Percentiles rank a stretch among this genome's conserved stretches.
Conservation (phyloP, 352 stramenopile genomes). For the Phytophthora pistaciae region DNA sequence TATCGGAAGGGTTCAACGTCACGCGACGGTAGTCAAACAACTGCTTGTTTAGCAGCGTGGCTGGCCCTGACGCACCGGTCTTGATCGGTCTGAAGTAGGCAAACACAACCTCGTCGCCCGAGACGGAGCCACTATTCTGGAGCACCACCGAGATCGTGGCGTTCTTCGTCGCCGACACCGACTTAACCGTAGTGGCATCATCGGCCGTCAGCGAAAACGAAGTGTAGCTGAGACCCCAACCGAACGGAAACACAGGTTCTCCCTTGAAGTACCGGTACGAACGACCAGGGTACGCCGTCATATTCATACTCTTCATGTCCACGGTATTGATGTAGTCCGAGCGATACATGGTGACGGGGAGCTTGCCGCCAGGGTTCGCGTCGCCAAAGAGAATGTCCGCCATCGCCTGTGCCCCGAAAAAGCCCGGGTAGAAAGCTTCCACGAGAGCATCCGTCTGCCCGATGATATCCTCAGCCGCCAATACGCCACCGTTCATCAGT, state of each 20-base stretch:
- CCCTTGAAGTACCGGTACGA: constrained; percentile 95
- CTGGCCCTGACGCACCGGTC: constrained; percentile 56
- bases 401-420: constrained; percentile 81
- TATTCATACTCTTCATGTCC: constrained; percentile 46
- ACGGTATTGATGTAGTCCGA: constrained; percentile 90
- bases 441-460: constrained; percentile 70
- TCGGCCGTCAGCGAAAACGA: constrained; percentile 53
- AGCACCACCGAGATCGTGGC: constrained; percentile 54
- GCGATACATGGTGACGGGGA: constrained; percentile 90
- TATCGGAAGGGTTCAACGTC: constrained; percentile 36
- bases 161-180: constrained; percentile 34
- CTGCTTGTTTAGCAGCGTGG: constrained; percentile 72
- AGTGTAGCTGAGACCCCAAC: constrained; percentile 91
- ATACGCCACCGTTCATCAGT: constrained; percentile 88
- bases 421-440: constrained; percentile 87
- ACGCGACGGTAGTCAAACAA: constrained; percentile 67
- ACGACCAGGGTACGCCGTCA: constrained; percentile 89
- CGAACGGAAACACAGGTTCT: constrained; percentile 90
- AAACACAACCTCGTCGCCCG: constrained; percentile 71
- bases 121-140: constrained; percentile 54
- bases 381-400: constrained; percentile 88
- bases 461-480: constrained; percentile 81
- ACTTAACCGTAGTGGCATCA: background rate
- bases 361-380: constrained; percentile 79
- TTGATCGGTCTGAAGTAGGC: constrained; percentile 71